Evolutionary conservation across 1,284 basidiomycete species (phyloP), one percentile per base, ranked within the genome.

Genomic region (Jaminaea rosea): DNA sequence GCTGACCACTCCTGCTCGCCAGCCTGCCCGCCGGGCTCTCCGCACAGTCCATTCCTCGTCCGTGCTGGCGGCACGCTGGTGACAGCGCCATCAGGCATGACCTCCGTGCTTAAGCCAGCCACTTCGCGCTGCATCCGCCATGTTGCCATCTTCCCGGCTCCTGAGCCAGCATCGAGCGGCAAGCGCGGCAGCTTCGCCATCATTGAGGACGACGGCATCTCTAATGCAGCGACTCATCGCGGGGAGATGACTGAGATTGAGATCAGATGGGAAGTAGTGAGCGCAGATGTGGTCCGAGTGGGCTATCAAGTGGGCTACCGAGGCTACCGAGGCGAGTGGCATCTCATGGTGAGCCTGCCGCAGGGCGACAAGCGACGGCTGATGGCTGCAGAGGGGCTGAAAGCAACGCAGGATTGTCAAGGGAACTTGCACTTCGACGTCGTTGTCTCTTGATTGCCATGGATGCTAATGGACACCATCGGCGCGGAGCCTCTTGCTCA

Each of bases 161-260:
- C 24, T 26, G n/a, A 44, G 1, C 8, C 1, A 37, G 39, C 50
- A 45, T 21, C 11, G 45, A 39, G 42, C 54, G 28, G 24, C 24
- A 17, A 21, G 8, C 34, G 37, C 3, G 53, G 50, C 4, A 19
- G 15, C 28, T 60, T 60, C 45, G 55, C 52, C 6, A 34, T 60
- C 19, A 34, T 60, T 23, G 58, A 60, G 36, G 57, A 60, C 48
- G 58, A 60, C 44, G 58, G 58, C 13, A 7, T 19, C 8, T 36
- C 58, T n/a, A 60, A 60, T 46, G 52, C 47, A 23, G 56, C 56
- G 27, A 59, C 56, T 11, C n/a, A n/a, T 13, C 21, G 27, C 13
- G 56, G 51, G 10, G 24, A 21, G n/a, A 59, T 52, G 17, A 59
- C 49, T 11, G 56, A 58, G 36, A 24, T 59, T 21, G 13, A 58